A percentile compares a stretch with the other conserved stretches of the same genome.
Evolutionary conservation across 352 stramenopile genomes (phyloP).

Genomic region (Phytophthora uliginosa): DNA sequence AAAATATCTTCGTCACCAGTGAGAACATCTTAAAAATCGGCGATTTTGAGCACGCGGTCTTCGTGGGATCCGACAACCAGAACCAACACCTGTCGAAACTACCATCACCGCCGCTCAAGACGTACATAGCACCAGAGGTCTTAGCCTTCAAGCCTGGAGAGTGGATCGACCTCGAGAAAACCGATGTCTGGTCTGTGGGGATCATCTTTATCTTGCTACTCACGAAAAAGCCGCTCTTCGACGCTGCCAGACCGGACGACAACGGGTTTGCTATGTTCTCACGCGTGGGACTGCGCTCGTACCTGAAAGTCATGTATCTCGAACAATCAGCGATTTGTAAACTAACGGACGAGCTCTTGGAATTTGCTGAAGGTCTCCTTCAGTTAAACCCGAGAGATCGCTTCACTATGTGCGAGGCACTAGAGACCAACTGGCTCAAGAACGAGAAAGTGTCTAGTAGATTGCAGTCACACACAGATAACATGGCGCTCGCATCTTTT

Average conservation of each 20-base stretch:
- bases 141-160: constrained; percentile 31
- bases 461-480: constrained; percentile 15
- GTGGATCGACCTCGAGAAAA: constrained; percentile 59
- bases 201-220: constrained; percentile 69
- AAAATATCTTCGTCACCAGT: constrained; percentile 81
- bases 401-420: constrained; percentile 74
- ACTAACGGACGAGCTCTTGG: constrained; percentile 69
- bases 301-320: constrained; percentile 72
- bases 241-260: constrained; percentile 49
- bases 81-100: constrained; percentile 31
- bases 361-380: constrained; percentile 88
- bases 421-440: constrained; percentile 71
- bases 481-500: constrained; percentile 16
- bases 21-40: constrained; percentile 72
- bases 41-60: constrained; percentile 71
- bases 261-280: constrained; percentile 67
- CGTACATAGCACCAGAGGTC: constrained; percentile 71
- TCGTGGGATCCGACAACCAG: constrained; percentile 66
- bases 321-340: constrained; percentile 68
- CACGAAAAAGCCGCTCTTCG: constrained; percentile 68
- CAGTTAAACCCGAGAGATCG: constrained; percentile 85
- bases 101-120: constrained; percentile 42
- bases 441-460: constrained; percentile 22
- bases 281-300: constrained; percentile 56
- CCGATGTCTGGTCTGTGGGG: constrained; percentile 69